Evolutionary conservation across 2,329 filamentous ascomycete species (phyloP), one percentile per base, ranked within the genome.

Genomic region (Penicillium occitanis): DNA sequence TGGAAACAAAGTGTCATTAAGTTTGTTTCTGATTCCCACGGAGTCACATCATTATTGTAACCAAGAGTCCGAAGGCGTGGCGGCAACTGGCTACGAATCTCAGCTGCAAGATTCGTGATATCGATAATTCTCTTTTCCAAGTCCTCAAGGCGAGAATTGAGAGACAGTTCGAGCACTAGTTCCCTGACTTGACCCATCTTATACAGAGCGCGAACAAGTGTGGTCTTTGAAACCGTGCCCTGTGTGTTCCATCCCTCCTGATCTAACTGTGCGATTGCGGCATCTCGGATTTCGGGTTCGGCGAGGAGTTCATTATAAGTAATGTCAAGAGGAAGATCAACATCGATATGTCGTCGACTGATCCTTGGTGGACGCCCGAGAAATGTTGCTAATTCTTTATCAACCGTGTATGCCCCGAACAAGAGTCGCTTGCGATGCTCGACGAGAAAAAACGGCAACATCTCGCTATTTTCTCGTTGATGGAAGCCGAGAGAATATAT

Each of bases 301-400:
- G 69, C 62, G 22, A 71, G 63, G n/a, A 73, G 66, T 19, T 71
- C 70, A 1, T 73, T 69, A 42, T 72, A 70, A 28, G 70, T 69
- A 33, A 76, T 55, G 28, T 76, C 73, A 17, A 75, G 65, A 7
- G 73, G 74, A 55, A 70, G 61, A n/a, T 61, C 57, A 11, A 70
- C 67, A 50, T 75, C 70, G 59, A 72, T 74, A 64, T 74, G 75
- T 22, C 69, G 69, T 63, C 70, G 70, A 19, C 69, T 71, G 11
- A 76, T 69, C 3, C 71, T 67, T 3, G 73, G 73, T 10, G 74
- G 73, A 22, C 74, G 69, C 13, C 73, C 73, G 1, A 74, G 62
- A 57, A 75, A 72, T 7, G 71, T 74, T 1, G 74, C 70, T 8
- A 75, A 67, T 28, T 69, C 71, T 65, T 75, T 76, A 63, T 76